Base-by-base conservation (phyloP, 257 asterid genomes). In the Fraxinus pennsylvanica region DNA sequence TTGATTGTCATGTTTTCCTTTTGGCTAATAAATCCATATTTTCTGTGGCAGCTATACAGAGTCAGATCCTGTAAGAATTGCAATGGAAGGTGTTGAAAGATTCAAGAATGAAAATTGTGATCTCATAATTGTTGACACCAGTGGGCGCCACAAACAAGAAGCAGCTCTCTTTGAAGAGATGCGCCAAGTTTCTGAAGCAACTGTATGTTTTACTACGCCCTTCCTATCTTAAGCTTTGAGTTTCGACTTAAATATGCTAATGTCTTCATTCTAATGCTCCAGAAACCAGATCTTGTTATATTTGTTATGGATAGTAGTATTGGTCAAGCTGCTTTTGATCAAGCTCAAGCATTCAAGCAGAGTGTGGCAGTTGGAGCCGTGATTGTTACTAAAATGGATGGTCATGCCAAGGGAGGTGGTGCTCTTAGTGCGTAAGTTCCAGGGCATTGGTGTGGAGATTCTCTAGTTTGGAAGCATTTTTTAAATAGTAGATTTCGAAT, bases 61-160 rank as follows among this genome's bases (percentile, higher is more conserved):
- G 86, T 93, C 99, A 35, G 99, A 96, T 89, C 99, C 99, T n/a
- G 89, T 96, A 75, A 91, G 93, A 87, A 93, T 93, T 76, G 99
- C 97, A 10, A 94, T 86, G 36, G 98, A 93, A 79, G 99, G 99
- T 76, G 97, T 96, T 80, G 99, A 96, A 80, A 90, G 89, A 85
- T 96, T 93, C 81, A 91, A 91, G 90, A 89, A 92, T 84, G 97
- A 93, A 81, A 93, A 90, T 76, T 91, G 94, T 82, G 99, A 96
- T 85, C 94, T 96, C 27, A 96, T 96, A 75, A 93, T 96, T 79
- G 92, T 96, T 84, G 99, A 96, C 71, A 96, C 97, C 70, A 93
- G 99, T 84, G 98, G 99, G 80, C 97, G 99, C 79, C 99, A 96
- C 94, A 96, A 96, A 87, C 99, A 93, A 82, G 99, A 96, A 87